A percentile compares a stretch with the other conserved stretches of the same genome.
Evolutionary conservation across 148 eudicot genomes (phyloP).

Genomic region (Salicornia ramosissima): DNA sequence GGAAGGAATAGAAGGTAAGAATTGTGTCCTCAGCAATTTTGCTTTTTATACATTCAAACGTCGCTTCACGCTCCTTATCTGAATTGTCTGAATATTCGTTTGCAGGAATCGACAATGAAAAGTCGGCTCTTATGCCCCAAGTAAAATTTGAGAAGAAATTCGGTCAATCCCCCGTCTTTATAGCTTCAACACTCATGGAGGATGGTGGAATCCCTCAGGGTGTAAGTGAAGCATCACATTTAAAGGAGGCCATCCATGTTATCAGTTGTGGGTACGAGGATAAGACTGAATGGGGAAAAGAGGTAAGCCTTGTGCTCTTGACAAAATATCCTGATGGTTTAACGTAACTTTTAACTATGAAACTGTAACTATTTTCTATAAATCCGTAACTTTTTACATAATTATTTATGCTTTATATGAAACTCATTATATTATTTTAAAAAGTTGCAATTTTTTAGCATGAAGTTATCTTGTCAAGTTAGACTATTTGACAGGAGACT

Average conservation of each 20-base stretch:
- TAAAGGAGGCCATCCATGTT: conserved; percentile 97
- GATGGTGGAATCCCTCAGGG: conserved; percentile 71
- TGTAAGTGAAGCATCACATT: conserved; percentile 64
- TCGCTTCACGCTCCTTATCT: background rate
- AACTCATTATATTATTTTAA: too few relatives aligned
- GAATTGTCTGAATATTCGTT: background rate
- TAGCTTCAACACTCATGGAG: conserved; percentile 79
- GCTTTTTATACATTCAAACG: background rate
- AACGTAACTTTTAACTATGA: too few relatives aligned
- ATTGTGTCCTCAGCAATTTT: background rate
- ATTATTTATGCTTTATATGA: too few relatives aligned
- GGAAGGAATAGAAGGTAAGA: conserved; percentile 93
- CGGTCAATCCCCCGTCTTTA: conserved; percentile 91
- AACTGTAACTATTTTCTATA: too few relatives aligned
- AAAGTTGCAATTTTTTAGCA: too few relatives aligned
- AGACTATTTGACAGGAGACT: too few relatives aligned
- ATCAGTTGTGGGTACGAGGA: conserved; percentile 96
- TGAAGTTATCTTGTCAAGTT: too few relatives aligned
- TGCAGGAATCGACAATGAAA: conserved; percentile 75
- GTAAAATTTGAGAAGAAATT: conserved; percentile 84
- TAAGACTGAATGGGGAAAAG: conserved; percentile 97
- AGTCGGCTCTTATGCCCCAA: conserved; percentile 76
- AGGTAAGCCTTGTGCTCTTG: too few relatives aligned
- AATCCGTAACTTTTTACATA: too few relatives aligned
- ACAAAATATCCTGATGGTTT: too few relatives aligned